Conservation (phyloP, 129 eudicot genomes). For the Deinandra increscens region DNA sequence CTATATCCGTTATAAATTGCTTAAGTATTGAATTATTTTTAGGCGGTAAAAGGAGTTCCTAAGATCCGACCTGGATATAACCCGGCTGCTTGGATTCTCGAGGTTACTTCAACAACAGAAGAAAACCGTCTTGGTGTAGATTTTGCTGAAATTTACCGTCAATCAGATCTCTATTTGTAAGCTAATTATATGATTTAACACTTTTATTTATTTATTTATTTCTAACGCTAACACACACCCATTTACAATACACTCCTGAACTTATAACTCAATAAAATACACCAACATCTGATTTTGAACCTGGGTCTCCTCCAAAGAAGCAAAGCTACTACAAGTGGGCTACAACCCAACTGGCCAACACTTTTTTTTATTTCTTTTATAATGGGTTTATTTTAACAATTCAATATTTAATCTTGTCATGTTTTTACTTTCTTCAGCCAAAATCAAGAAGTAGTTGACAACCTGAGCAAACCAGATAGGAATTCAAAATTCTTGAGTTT, state of each 20-base stretch:
- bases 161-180: constrained; percentile 52
- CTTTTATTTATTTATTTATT: no score
- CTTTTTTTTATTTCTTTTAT: not conserved
- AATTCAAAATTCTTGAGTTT: constrained; percentile 51
- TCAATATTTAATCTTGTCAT: not conserved
- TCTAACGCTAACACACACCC: no score
- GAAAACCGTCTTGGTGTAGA: constrained; percentile 61
- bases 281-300: no score
- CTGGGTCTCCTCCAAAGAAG: no score
- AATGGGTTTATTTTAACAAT: not conserved
- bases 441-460: constrained; percentile 58
- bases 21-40: constrained; percentile 9
- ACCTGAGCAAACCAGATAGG: constrained; percentile 62
- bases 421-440: constrained; percentile 41
- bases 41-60: constrained; percentile 56
- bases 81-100: constrained; percentile 82
- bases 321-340: no score
- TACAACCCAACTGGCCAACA: no score
- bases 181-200: constrained; percentile 15
- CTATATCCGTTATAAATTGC: not conserved
- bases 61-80: constrained; percentile 51
- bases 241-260: no score
- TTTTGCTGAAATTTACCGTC: constrained; percentile 50
- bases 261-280: no score
- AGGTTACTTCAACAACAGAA: constrained; percentile 60